Percentiles rank a stretch among this genome's conserved stretches.
These are phyloP conservation scores for Meyerozyma elateridarum DNA, from an alignment of 1,139 yeast genomes.

Conservation along the genomic window DNA sequence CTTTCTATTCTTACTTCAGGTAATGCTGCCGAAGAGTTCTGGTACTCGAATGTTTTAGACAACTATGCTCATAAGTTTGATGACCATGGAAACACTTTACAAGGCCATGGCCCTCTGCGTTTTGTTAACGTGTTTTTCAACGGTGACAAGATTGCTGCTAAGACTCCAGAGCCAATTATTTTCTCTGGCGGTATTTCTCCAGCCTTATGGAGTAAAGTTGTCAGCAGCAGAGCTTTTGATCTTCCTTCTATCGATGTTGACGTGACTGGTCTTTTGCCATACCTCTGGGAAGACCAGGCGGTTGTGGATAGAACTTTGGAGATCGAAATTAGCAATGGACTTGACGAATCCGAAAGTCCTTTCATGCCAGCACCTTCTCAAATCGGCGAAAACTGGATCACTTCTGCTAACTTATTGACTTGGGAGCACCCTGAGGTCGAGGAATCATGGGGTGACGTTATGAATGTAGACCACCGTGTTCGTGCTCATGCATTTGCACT, in stretches of 20 bases:
- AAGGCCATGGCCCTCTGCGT: slow-evolving; percentile 65
- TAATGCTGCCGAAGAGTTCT: slow-evolving; percentile 75
- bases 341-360: slow-evolving; percentile 32
- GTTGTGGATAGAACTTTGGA: slow-evolving; percentile 25
- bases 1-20: slow-evolving; percentile 68
- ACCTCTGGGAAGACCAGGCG: slow-evolving; percentile 44
- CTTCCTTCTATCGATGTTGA: slow-evolving; percentile 62
- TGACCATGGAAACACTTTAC: slow-evolving; percentile 29
- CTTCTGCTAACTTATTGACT: slow-evolving; percentile 58
- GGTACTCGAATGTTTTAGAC: slow-evolving; percentile 68
- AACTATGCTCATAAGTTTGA: slow-evolving; percentile 22
- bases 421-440: slow-evolving; percentile 50
- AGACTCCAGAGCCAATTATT: slow-evolving; percentile 55
- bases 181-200: slow-evolving; percentile 82
- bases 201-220: slow-evolving; percentile 73
- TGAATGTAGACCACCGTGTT: slow-evolving; percentile 17
- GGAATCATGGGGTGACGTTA: slow-evolving; percentile 35
- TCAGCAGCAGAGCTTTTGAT: slow-evolving; percentile 69
- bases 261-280: slow-evolving; percentile 61
- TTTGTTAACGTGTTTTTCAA: slow-evolving; percentile 48
- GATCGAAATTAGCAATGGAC: slow-evolving; percentile 56
- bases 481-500: slow-evolving; percentile 19
- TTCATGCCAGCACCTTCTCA: slow-evolving; percentile 15
- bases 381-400: slow-evolving; percentile 64
- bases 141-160: slow-evolving; percentile 44